Base-by-base conservation (phyloP, 164 flowering plant species). In the Stephania japonica region DNA sequence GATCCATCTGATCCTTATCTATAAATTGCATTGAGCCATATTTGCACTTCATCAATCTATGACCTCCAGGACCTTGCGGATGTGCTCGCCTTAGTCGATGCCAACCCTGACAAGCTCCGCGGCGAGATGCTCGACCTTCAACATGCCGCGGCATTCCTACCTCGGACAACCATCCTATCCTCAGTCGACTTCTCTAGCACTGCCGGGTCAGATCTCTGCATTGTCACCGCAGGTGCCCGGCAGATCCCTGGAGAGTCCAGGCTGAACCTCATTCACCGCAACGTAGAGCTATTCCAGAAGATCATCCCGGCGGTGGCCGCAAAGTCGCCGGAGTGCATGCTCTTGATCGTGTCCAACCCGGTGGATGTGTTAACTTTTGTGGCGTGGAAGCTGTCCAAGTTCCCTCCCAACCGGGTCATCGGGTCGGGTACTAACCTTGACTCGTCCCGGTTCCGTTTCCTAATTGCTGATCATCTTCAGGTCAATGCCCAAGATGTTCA, bases 81-180 rank as follows among this genome's bases (percentile, higher is more conserved):
- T 25, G 59, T 50, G 0, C 49, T 74, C 43, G 76, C 76, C 9
- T 53, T 74, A 3, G 76, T 74, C 41, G 76, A 74, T 27, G 66
- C 72, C 8, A 68, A 59, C 43, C 67, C 67, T 9, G 42, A 68
- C 16, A 74, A 74, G 62, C 66, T 74, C 12, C 72, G 72, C 10
- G 76, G 76, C 24, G 72, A 74, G 43, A 74, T 74, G 76, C 76
- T 74, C 19, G 76, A 74, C 27, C 76, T 74, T 19, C 72, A 74
- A n/a, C 76, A 74, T 81, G 97, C 90, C 64, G 94, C 94, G 24
- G 94, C 91, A 5, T 90, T 91, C 79, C 86, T 91, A 73, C 97
- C 97, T 38, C 87, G 93, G 25, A 87, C 93, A 56, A 83, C 80
- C 42, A 91, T 91, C 84, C 14, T 24, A 13, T 88, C 94, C 42